Evolutionary conservation across 176 grass and related monocot genomes (phyloP).

Genomic region (Ensete glaucum): DNA sequence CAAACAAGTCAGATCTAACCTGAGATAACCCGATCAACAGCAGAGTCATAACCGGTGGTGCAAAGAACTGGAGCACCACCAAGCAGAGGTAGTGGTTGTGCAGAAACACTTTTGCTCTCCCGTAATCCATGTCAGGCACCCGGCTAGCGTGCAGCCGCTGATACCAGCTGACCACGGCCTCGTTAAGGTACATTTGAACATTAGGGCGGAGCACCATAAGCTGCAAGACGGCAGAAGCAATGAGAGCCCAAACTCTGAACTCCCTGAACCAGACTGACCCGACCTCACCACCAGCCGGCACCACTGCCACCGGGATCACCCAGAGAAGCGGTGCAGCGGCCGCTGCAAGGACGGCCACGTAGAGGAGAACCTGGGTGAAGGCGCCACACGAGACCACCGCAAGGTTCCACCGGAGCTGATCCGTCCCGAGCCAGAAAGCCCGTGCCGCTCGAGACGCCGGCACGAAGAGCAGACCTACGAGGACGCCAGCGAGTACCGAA

Average conservation of each 20-base stretch:
- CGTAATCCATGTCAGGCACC: slow-evolving; percentile 63
- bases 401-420: slow-evolving; percentile 59
- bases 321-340: slow-evolving; percentile 34
- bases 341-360: slow-evolving; percentile 40
- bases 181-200: slow-evolving; percentile 94
- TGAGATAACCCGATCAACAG: slow-evolving; percentile 53
- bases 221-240: slow-evolving; percentile 33
- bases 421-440: slow-evolving; percentile 81
- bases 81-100: slow-evolving; percentile 78
- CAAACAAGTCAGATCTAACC: slow-evolving; percentile 56
- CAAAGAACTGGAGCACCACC: slow-evolving; percentile 53
- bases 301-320: slow-evolving; percentile 17
- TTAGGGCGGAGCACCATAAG: slow-evolving; percentile 52
- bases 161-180: slow-evolving; percentile 90
- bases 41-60: slow-evolving; percentile 46
- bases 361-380: slow-evolving; percentile 33
- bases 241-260: slow-evolving; percentile 29
- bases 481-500: slow-evolving; percentile 14
- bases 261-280: neutral
- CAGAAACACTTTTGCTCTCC: slow-evolving; percentile 86
- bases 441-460: slow-evolving; percentile 46
- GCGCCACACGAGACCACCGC: slow-evolving; percentile 48
- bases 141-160: slow-evolving; percentile 67
- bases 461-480: slow-evolving; percentile 47
- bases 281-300: slow-evolving; percentile 2